phyloP scores from a whole-genome alignment of 805 yeast species.

The Starmerella stellata region DNA sequence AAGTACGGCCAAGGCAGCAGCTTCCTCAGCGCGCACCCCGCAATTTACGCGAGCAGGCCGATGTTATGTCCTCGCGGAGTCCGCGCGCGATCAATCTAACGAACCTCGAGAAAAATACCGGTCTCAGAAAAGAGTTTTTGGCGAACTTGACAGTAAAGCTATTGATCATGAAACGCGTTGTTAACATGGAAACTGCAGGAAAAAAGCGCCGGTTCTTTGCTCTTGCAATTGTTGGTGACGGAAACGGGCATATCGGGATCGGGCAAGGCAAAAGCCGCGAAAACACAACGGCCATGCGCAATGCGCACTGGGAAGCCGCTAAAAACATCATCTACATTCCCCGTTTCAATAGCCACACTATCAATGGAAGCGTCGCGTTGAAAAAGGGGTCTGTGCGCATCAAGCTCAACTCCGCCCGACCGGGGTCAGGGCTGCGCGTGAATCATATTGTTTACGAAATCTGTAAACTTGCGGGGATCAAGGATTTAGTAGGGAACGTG shows the following conservation, averaged over 20 bases:
- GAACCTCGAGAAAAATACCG: constrained; percentile 21
- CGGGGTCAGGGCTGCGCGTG: constrained; percentile 85
- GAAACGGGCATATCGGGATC: constrained; percentile 80
- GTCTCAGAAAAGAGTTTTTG: constrained; percentile 17
- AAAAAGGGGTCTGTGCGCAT: constrained; percentile 77
- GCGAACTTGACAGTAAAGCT: constrained; percentile 18
- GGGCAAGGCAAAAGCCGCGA: constrained; percentile 74
- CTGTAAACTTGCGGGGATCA: constrained; percentile 84
- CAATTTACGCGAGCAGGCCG: constrained; percentile 22
- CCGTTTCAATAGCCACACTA: constrained; percentile 79
- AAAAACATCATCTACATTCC: constrained; percentile 68
- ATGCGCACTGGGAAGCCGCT: constrained; percentile 88
- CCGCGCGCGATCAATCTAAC: constrained; percentile 21
- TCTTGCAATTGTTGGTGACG: constrained; percentile 78
- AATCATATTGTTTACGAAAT: constrained; percentile 79
- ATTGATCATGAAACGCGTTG: constrained; percentile 42
- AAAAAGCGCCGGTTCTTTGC: constrained; percentile 49
- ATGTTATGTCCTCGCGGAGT: constrained; percentile 21
- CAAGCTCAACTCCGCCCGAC: constrained; percentile 67
- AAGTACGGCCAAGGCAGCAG: constrained; percentile 37
- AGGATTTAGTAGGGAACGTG: constrained; percentile 79
- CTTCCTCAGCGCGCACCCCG: constrained; percentile 39
- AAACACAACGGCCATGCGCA: constrained; percentile 52
- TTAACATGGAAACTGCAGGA: constrained; percentile 57
- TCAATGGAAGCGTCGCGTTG: constrained; percentile 62